A percentile compares a stretch with the other conserved stretches of the same genome.
Evolutionary conservation across 1,284 basidiomycete species (phyloP).

Genomic region (Leccinum fuscescens): DNA sequence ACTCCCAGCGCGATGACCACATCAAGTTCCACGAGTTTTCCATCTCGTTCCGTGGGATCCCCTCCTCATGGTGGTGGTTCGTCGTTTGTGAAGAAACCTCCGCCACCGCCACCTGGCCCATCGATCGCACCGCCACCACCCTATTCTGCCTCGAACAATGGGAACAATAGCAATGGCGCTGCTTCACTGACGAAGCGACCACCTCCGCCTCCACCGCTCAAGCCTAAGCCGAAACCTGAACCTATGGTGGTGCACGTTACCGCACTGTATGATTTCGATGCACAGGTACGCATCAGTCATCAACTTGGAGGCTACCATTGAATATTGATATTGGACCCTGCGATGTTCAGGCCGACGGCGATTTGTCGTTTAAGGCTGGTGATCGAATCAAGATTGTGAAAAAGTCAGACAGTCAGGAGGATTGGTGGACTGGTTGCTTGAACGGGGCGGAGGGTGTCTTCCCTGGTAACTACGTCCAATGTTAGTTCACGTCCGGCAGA

Average conservation of each 20-base stretch:
- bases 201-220: constrained; percentile 87
- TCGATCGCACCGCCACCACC: constrained; percentile 48
- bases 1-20: constrained; percentile 34
- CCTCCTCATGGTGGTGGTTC: constrained; percentile 42
- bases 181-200: constrained; percentile 63
- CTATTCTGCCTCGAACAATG: constrained; percentile 34
- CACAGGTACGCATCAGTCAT: constrained; percentile 52
- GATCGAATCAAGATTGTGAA: constrained; percentile 93
- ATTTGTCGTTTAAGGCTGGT: constrained; percentile 89
- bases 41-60: constrained; percentile 38
- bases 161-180: constrained; percentile 7
- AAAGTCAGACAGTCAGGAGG: constrained; percentile 80
- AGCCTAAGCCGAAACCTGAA: constrained; percentile 72
- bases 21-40: constrained; percentile 45
- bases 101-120: constrained; percentile 46
- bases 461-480: constrained; percentile 68
- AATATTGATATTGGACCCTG: not conserved
- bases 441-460: constrained; percentile 90
- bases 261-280: constrained; percentile 93
- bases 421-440: constrained; percentile 97
- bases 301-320: not conserved
- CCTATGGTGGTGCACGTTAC: constrained; percentile 75
- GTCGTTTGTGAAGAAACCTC: constrained; percentile 41
- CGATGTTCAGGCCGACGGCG: constrained; percentile 76
- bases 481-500: constrained; percentile 4